Percentiles rank a stretch among this genome's conserved stretches.
These are phyloP conservation scores for Ophiocordyceps australis DNA, from an alignment of 2,329 filamentous ascomycete species.

Conservation along the genomic window DNA sequence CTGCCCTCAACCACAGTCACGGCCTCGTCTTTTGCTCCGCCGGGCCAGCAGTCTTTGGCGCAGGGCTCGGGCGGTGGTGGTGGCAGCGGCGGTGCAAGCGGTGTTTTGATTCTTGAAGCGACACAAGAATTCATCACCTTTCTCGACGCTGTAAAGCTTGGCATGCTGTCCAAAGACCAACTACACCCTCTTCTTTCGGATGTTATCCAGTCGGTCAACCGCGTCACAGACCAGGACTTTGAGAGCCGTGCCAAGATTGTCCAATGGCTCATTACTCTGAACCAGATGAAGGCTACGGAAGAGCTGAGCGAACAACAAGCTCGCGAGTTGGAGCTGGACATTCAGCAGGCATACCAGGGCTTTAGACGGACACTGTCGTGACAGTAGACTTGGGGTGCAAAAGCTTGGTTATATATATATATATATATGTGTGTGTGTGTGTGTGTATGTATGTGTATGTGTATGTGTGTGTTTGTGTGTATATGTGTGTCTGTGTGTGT, in stretches of 20 bases:
- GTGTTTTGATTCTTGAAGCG: slow-evolving; percentile 64
- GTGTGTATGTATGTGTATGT: neutral
- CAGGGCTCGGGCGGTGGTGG: slow-evolving; percentile 22
- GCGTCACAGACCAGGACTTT: slow-evolving; percentile 89
- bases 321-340: slow-evolving; percentile 78
- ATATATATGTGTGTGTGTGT: too few species aligned
- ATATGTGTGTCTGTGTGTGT: too few species aligned
- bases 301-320: slow-evolving; percentile 77
- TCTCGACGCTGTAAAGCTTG: slow-evolving; percentile 82
- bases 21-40: slow-evolving; percentile 26
- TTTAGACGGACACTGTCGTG: slow-evolving; percentile 66
- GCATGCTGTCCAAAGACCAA: slow-evolving; percentile 85
- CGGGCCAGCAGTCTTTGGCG: too few species aligned
- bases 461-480: too few species aligned
- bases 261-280: slow-evolving; percentile 91
- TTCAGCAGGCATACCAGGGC: slow-evolving; percentile 84
- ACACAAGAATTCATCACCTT: slow-evolving; percentile 99
- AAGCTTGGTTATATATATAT: too few species aligned
- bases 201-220: slow-evolving; percentile 93
- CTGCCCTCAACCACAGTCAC: slow-evolving; percentile 69
- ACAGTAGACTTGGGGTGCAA: slow-evolving; percentile 5
- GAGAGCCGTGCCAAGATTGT: slow-evolving; percentile 94
- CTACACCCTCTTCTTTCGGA: slow-evolving; percentile 90
- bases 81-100: slow-evolving; percentile 33
- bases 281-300: slow-evolving; percentile 94